These are phyloP conservation scores for Trichoderma koningiopsis DNA, from an alignment of 2,329 filamentous ascomycete species.

Conservation along the genomic window DNA sequence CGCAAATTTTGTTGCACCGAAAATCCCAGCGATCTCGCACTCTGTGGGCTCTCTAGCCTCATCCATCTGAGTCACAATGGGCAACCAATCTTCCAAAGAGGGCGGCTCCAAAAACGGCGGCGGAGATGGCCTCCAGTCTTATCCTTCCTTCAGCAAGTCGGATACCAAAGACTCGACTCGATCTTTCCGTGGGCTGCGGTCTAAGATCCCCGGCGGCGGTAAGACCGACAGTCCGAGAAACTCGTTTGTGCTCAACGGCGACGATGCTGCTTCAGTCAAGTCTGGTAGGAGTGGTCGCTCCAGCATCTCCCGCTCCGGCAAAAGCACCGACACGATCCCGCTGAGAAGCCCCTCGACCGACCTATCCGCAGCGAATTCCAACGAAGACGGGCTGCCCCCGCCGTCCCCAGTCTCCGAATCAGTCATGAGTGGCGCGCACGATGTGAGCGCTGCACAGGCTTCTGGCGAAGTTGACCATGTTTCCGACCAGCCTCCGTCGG, in stretches of 20 bases:
- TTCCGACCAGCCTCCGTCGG: slow-evolving; percentile 83
- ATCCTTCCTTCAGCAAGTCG: slow-evolving; percentile 87
- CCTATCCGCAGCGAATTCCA: slow-evolving; percentile 48
- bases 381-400: slow-evolving; percentile 60
- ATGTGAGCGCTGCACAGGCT: slow-evolving; percentile 78
- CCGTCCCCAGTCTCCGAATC: slow-evolving; percentile 86
- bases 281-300: slow-evolving; percentile 66
- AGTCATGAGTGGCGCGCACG: slow-evolving; percentile 71
- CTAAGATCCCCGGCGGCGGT: slow-evolving; percentile 78
- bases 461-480: slow-evolving; percentile 92
- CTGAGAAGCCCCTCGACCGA: slow-evolving; percentile 47
- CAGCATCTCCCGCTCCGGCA: slow-evolving; percentile 48
- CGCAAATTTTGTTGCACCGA: background rate
- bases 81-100: slow-evolving; percentile 72
- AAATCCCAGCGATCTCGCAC: background rate
- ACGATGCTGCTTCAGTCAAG: slow-evolving; percentile 75
- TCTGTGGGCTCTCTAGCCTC: slow-evolving; percentile 23
- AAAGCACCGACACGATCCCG: slow-evolving; percentile 47
- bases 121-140: slow-evolving; percentile 64
- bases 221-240: slow-evolving; percentile 80
- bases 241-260: slow-evolving; percentile 68
- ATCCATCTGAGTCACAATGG: slow-evolving; percentile 54
- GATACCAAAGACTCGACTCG: slow-evolving; percentile 92
- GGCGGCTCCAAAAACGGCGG: slow-evolving; percentile 54
- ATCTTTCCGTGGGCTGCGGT: slow-evolving; percentile 81